These are phyloP conservation scores for Fragaria ananassa DNA, from an alignment of 306 rosid genomes.

Conservation along the genomic window DNA sequence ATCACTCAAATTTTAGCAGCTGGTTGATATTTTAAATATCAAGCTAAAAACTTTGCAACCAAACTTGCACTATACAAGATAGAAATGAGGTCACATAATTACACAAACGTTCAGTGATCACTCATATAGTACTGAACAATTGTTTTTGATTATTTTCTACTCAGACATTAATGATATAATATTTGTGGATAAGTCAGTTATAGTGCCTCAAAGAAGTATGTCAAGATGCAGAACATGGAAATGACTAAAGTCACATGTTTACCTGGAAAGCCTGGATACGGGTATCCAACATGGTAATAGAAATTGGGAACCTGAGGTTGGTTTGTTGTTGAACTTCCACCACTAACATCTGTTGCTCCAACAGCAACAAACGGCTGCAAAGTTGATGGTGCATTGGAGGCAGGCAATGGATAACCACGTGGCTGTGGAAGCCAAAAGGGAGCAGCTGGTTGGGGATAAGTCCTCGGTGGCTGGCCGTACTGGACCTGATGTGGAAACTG, in stretches of 20 bases:
- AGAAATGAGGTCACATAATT: neutral
- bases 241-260: slow-evolving; percentile 18
- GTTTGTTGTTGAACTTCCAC: slow-evolving; percentile 32
- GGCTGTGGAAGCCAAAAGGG: slow-evolving; percentile 40
- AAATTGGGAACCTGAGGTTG: slow-evolving; percentile 39
- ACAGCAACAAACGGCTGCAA: slow-evolving; percentile 19
- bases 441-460: slow-evolving; percentile 29
- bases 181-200: neutral
- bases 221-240: neutral
- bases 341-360: slow-evolving; percentile 25
- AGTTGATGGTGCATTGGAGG: slow-evolving; percentile 23
- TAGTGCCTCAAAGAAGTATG: neutral
- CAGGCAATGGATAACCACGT: slow-evolving; percentile 23
- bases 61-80: neutral
- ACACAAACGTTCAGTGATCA: neutral
- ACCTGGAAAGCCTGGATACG: slow-evolving; percentile 49
- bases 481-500: slow-evolving; percentile 31
- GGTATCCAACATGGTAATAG: slow-evolving; percentile 38
- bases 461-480: slow-evolving; percentile 24
- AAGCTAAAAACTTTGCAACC: neutral
- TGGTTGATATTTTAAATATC: neutral
- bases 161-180: neutral
- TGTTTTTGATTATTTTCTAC: neutral
- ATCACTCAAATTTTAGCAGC: neutral
- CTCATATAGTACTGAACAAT: neutral